Base-by-base conservation (phyloP, 352 stramenopile genomes). In the Globisporangium acanthophoron region DNA sequence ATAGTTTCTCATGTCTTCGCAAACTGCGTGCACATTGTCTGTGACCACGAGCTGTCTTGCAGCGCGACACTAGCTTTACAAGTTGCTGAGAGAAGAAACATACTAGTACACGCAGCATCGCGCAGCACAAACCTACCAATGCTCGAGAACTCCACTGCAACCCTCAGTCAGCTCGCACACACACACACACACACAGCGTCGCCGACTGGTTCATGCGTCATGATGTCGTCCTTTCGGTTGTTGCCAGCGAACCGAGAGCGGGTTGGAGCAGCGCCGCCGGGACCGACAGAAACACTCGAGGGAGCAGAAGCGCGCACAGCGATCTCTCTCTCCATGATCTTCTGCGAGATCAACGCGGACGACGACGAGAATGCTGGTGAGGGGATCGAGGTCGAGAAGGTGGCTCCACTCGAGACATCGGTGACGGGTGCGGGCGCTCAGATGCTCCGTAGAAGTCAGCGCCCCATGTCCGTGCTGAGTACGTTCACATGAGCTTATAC, bases 11-110 rank as follows among this genome's bases (percentile, higher is more conserved):
- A 27, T 27, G 24, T 27, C 24, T 27, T 27, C 24, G 24, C 24
- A 27, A 27, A 27, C 24, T 27, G 24, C 24, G 24, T 27, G 24
- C 24, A 27, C 1, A 27, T 27, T 27, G 24, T 27, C 24, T 27
- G 24, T 27, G 24, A 1, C 39, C 47, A 24, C 82, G 71, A 8
- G 84, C 68, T 3, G 76, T 78, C 78, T 87, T 85, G 54, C 93
- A 95, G 33, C 85, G 78, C 11, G 85, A 95, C 2, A 95, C 85
- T 35, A 83, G 81, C 62, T 92, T 87, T 37, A 92, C 81, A 9
- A 82, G 83, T 89, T 90, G 73, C 83, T 93, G 33, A 12, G 33
- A 12, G 2, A 11, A 58, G 6, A 24, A 43, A 49, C 18, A 43
- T 27, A 27, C 24, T 27, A 27, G 24, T n/a, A 53, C 31, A 15